Conservation (phyloP, 2,329 filamentous ascomycete species). For the Erysiphe pisi region DNA sequence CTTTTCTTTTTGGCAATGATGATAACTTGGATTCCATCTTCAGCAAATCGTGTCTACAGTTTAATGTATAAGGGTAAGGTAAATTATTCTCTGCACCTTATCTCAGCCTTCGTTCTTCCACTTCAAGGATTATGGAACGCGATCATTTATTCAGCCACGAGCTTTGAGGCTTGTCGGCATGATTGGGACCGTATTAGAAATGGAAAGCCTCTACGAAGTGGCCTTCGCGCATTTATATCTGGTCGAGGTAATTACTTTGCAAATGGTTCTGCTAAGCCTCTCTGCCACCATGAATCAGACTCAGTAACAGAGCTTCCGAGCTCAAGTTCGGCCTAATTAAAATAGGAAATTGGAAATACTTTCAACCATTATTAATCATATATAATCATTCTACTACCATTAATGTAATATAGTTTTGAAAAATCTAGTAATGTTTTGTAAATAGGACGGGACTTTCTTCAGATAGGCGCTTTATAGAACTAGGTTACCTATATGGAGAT, state of each 20-base stretch:
- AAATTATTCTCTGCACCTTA: conserved; percentile 53
- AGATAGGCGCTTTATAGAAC: no score
- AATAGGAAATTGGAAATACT: no score
- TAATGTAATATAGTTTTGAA: no score
- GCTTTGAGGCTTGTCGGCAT: conserved; percentile 49
- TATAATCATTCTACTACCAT: no score
- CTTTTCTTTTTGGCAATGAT: conserved; percentile 62
- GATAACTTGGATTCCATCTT: conserved; percentile 67
- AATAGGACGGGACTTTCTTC: no score
- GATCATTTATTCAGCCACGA: conserved; percentile 62
- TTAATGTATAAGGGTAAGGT: conserved; percentile 47
- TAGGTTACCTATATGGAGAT: no score
- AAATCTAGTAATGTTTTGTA: no score
- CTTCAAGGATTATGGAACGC: conserved; percentile 80
- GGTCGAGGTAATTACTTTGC: conserved; percentile 4
- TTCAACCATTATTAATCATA: no score
- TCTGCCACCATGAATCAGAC: conserved; percentile 25
- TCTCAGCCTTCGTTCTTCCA: conserved; percentile 63
- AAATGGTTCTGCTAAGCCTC: background rate
- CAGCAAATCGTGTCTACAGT: conserved; percentile 63
- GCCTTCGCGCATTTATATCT: conserved; percentile 3
- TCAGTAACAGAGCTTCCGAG: conserved; percentile 27
- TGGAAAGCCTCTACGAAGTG: conserved; percentile 2
- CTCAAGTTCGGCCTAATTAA: no score
- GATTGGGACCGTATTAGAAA: conserved; percentile 33